Percentiles rank a stretch among this genome's conserved stretches.
These are phyloP conservation scores for Umbellularia californica DNA, from an alignment of 164 flowering plant species.

Conservation along the genomic window DNA sequence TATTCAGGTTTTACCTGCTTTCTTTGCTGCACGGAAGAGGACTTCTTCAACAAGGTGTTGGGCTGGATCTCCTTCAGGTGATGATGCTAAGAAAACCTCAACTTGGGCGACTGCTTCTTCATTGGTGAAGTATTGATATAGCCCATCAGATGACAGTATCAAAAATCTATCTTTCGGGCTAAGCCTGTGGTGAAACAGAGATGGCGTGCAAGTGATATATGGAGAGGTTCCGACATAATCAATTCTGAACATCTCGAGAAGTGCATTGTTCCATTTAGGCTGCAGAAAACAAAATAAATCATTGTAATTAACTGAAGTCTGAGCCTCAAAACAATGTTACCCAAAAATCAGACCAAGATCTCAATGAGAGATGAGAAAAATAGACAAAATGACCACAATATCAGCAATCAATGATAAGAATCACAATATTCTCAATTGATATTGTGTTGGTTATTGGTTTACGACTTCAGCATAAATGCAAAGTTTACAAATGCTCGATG, in stretches of 20 bases:
- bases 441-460: too few relatives aligned
- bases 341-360: neutral
- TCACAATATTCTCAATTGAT: neutral
- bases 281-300: slow-evolving; percentile 19
- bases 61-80: slow-evolving; percentile 92
- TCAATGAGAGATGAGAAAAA: neutral
- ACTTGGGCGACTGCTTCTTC: slow-evolving; percentile 85
- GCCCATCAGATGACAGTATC: slow-evolving; percentile 82
- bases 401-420: neutral
- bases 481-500: too few relatives aligned
- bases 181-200: slow-evolving; percentile 64
- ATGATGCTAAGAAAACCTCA: slow-evolving; percentile 58
- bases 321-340: neutral
- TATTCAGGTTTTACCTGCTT: slow-evolving; percentile 51
- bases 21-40: slow-evolving; percentile 82
- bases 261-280: slow-evolving; percentile 89
- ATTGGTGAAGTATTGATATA: slow-evolving; percentile 89
- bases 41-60: slow-evolving; percentile 86
- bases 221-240: slow-evolving; percentile 72
- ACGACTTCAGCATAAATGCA: too few relatives aligned
- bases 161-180: slow-evolving; percentile 70
- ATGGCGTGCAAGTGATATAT: slow-evolving; percentile 69
- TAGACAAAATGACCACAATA: neutral
- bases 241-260: slow-evolving; percentile 77
- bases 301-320: neutral